Percentiles rank a stretch among this genome's conserved stretches.
Evolutionary conservation across 2,329 filamentous ascomycete genomes (phyloP).

Genomic region (Fusarium brevicatenulatum): DNA sequence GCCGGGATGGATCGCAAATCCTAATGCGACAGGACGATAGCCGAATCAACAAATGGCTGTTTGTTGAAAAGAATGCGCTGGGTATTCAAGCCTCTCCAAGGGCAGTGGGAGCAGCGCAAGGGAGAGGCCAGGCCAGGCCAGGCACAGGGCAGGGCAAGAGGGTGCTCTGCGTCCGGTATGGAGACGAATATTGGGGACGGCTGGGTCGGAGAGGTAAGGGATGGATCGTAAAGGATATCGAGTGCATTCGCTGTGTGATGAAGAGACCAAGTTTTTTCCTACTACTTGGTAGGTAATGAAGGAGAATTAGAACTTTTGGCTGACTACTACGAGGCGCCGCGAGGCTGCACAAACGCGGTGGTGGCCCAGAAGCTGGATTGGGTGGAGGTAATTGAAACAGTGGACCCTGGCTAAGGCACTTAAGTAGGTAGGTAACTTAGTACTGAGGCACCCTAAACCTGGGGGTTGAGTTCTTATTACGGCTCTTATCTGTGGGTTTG

Average conservation of each 20-base stretch:
- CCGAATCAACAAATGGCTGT: not conserved
- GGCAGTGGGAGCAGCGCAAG: constrained; percentile 36
- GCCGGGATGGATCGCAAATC: not conserved
- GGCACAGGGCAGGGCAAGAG: not conserved
- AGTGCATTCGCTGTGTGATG: constrained; percentile 18
- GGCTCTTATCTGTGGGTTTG: not conserved
- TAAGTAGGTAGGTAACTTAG: not conserved
- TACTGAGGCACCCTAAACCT: not conserved
- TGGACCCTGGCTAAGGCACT: not conserved
- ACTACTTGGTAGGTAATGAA: not conserved
- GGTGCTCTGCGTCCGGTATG: constrained; percentile 29
- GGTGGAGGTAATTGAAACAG: constrained; percentile 2
- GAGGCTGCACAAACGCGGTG: constrained; percentile 39
- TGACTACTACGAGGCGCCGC: constrained; percentile 29
- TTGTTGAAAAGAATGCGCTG: not conserved
- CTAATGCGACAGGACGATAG: not conserved
- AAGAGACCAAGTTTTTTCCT: constrained; percentile 7
- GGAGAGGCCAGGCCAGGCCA: constrained; percentile 26
- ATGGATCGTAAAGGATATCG: constrained; percentile 24
- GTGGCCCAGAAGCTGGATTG: constrained; percentile 22
- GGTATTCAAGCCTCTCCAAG: constrained; percentile 36
- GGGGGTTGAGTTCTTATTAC: not conserved
- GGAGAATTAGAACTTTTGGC: constrained; percentile 17
- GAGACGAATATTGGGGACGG: constrained; percentile 21
- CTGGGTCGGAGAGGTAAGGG: constrained; percentile 15